Conservation (phyloP, 345 rosid genomes). For the Toxicodendron radicans region DNA sequence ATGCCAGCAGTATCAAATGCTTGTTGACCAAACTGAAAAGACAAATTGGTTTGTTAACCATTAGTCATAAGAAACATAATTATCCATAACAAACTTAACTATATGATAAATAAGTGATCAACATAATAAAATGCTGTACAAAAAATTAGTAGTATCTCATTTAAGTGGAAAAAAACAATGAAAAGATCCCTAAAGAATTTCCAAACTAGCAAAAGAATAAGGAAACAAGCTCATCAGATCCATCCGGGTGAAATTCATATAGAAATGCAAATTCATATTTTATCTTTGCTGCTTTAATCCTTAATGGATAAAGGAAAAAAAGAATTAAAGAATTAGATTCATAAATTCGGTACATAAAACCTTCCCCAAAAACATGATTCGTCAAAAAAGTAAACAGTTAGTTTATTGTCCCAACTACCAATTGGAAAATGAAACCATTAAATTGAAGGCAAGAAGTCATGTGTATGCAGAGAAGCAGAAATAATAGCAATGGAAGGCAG, state of each 20-base stretch:
- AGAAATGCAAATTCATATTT: not conserved
- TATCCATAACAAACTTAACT: not conserved
- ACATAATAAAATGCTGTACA: constrained; percentile 2
- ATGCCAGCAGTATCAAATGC: constrained; percentile 51
- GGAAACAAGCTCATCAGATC: not conserved
- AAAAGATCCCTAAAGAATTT: not conserved
- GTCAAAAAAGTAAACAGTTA: not conserved
- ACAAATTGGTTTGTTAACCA: constrained; percentile 4
- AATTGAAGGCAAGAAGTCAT: not conserved
- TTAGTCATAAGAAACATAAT: not conserved
- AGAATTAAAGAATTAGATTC: not conserved
- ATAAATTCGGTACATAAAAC: constrained; percentile 4
- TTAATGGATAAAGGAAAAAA: not conserved
- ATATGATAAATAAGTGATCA: not conserved
- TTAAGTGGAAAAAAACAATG: not conserved
- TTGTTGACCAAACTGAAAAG: constrained; percentile 69
- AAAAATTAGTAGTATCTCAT: constrained; percentile 9
- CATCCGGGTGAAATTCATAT: not conserved
- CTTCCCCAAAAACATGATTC: not conserved
- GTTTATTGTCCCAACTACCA: not conserved
- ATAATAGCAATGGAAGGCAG: not conserved
- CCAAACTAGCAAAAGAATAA: not conserved
- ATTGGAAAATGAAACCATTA: not conserved
- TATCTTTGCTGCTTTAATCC: not conserved
- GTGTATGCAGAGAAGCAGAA: constrained; percentile 1